phyloP scores from a whole-genome alignment of 192 early-diverging fungal species.

The Coemansia sp. region DNA sequence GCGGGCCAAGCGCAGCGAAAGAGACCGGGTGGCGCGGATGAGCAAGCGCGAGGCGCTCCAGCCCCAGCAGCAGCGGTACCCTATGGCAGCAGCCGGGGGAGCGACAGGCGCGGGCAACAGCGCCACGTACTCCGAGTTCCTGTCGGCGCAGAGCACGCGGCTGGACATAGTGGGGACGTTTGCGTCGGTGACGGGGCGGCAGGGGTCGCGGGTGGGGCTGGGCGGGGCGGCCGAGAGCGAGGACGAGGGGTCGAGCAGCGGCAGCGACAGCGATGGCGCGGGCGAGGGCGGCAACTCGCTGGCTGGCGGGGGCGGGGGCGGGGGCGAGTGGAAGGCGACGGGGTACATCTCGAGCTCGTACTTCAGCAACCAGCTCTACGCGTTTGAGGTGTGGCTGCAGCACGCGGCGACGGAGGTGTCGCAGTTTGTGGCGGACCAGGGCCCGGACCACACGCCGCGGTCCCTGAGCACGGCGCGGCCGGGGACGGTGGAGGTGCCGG shows the following conservation, averaged over 20 bases:
- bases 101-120: not conserved
- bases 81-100: not conserved
- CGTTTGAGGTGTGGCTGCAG: slow-evolving; percentile 94
- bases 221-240: slow-evolving; percentile 19
- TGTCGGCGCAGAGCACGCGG: slow-evolving; percentile 9
- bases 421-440: slow-evolving; percentile 48
- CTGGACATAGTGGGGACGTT: slow-evolving; percentile 38
- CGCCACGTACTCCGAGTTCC: slow-evolving; percentile 1
- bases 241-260: slow-evolving; percentile 8
- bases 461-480: slow-evolving; percentile 49
- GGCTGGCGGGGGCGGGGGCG: slow-evolving; percentile 1
- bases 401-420: slow-evolving; percentile 71
- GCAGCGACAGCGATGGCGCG: slow-evolving; percentile 28
- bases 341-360: slow-evolving; percentile 68
- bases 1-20: slow-evolving; percentile 12
- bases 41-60: slow-evolving; percentile 1
- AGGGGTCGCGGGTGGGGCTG: slow-evolving; percentile 16
- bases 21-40: slow-evolving; percentile 17
- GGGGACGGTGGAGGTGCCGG: slow-evolving; percentile 59
- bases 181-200: slow-evolving; percentile 13
- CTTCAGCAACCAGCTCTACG: slow-evolving; percentile 94
- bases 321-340: not conserved
- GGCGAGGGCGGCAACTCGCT: not conserved
- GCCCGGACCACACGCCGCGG: slow-evolving; percentile 34
- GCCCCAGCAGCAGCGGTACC: not conserved